Evolutionary conservation across 75 land plant genomes (phyloP).

Genomic region (Cryptomeria japonica): DNA sequence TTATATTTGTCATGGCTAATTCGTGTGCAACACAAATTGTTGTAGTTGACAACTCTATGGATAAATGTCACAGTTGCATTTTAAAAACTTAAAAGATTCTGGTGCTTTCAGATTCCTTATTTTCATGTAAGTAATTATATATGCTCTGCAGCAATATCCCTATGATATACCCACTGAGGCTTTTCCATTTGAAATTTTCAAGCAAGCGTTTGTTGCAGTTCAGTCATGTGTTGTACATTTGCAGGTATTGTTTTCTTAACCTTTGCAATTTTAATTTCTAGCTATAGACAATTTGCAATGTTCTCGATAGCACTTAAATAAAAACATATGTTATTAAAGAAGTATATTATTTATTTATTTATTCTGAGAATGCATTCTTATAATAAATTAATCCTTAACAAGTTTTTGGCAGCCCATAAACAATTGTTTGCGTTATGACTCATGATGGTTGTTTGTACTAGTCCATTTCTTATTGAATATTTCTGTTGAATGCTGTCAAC

Average conservation of each 20-base stretch:
- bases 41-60: not conserved
- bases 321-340: not conserved
- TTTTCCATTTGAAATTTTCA: conserved; percentile 95
- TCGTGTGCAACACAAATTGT: not conserved
- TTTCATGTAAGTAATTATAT: not conserved
- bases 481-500: not conserved
- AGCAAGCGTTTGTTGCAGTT: conserved; percentile 99
- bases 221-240: conserved; percentile 99
- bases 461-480: not conserved
- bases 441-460: not conserved
- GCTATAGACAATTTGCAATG: not conserved
- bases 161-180: conserved; percentile 98
- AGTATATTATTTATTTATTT: not conserved
- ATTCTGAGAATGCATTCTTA: not conserved
- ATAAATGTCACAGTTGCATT: not conserved
- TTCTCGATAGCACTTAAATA: not conserved
- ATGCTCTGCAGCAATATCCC: conserved; percentile 87
- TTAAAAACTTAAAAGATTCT: conserved; percentile 1
- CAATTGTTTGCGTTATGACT: not conserved
- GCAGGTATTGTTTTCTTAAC: conserved; percentile 57
- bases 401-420: not conserved
- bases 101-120: not conserved
- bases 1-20: not conserved
- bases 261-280: not conserved
- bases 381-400: not conserved